Base-by-base conservation (phyloP, 1,284 basidiomycete genomes). In the Amylostereum areolatum region DNA sequence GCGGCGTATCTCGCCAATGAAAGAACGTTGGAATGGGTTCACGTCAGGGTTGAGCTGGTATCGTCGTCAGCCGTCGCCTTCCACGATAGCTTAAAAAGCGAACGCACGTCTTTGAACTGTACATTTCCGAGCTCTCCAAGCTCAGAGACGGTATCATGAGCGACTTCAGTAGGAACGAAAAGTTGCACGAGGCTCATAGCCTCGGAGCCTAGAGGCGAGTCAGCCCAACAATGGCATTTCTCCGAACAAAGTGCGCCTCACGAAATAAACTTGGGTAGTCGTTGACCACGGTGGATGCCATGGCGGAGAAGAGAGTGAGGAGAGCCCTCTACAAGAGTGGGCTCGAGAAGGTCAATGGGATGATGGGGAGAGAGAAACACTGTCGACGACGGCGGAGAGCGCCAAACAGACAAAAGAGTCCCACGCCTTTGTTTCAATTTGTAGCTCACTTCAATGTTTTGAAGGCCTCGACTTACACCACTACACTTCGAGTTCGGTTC, bases 131-230 rank as follows among this genome's bases (percentile, higher is more conserved):
- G 83, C 69, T 97, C 92, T 57, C 92, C 96, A 18, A 99, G 84
- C 66, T 97, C 93, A 54, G 89, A 85, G 53, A 98, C 91, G 45
- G 96, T 92, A 63, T 97, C 92, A 69, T 99, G 97, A 27, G 95
- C 93, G 49, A 97, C 92, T 77, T 99, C 97, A 44, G 91, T 89
- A 45, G 97, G 97, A 60, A 98, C 90, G 70, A 96, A 97, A 65
- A 99, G 85, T 78, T 99, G 95, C 59, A 97, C 89, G 72, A 97
- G 78, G 76, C 92, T 96, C 95, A 98, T 97, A 74, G 84, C 80
- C 72, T 95, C 92, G 75, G 92, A 96, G 55, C 88, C 92, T 95
- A 50, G 34, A 2, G 18, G 33, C 5, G 45, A 55, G 9, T 55
- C 45, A 59, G 46, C 52, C 46, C 12, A 50, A 32, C 29, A 48